A percentile compares a stretch with the other conserved stretches of the same genome.
Evolutionary conservation across 306 rosid genomes (phyloP).

Genomic region (Alnus glutinosa): DNA sequence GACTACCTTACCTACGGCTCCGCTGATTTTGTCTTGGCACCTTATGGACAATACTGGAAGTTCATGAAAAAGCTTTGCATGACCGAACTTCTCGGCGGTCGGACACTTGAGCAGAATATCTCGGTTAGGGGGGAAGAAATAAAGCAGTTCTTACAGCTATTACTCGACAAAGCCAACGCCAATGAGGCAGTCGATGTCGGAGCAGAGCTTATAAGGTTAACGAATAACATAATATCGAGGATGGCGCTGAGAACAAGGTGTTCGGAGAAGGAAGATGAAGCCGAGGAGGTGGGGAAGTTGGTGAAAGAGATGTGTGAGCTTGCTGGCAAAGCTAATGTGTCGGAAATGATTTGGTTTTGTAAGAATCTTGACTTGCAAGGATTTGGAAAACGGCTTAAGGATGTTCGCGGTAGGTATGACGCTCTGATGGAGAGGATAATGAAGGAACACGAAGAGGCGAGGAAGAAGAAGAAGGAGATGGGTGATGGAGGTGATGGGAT

Average conservation of each 20-base stretch:
- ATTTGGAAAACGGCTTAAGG: slow-evolving; percentile 39
- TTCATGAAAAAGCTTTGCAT: slow-evolving; percentile 70
- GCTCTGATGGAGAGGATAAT: slow-evolving; percentile 49
- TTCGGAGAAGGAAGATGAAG: slow-evolving; percentile 41
- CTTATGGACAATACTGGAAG: slow-evolving; percentile 75
- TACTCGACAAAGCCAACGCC: slow-evolving; percentile 27
- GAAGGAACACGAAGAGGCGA: slow-evolving; percentile 57
- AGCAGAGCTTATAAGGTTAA: slow-evolving; percentile 40
- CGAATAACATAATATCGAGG: slow-evolving; percentile 39
- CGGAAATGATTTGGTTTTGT: slow-evolving; percentile 50
- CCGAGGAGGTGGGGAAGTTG: slow-evolving; percentile 32
- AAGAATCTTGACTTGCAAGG: slow-evolving; percentile 66
- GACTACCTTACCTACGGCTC: slow-evolving; percentile 61
- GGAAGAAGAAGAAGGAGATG: slow-evolving; percentile 29
- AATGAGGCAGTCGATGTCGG: slow-evolving; percentile 36
- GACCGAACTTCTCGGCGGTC: slow-evolving; percentile 67
- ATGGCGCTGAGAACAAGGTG: slow-evolving; percentile 52
- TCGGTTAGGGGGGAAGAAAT: slow-evolving; percentile 58
- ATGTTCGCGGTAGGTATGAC: slow-evolving; percentile 53
- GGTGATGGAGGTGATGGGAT: slow-evolving; percentile 26
- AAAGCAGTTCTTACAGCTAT: slow-evolving; percentile 20
- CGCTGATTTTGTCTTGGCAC: slow-evolving; percentile 52
- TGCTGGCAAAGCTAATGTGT: slow-evolving; percentile 33
- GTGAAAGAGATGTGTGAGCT: slow-evolving; percentile 46
- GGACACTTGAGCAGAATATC: slow-evolving; percentile 39